Conservation (phyloP, 1,139 yeast genomes). For the Nakaseomyces bracarensis region DNA sequence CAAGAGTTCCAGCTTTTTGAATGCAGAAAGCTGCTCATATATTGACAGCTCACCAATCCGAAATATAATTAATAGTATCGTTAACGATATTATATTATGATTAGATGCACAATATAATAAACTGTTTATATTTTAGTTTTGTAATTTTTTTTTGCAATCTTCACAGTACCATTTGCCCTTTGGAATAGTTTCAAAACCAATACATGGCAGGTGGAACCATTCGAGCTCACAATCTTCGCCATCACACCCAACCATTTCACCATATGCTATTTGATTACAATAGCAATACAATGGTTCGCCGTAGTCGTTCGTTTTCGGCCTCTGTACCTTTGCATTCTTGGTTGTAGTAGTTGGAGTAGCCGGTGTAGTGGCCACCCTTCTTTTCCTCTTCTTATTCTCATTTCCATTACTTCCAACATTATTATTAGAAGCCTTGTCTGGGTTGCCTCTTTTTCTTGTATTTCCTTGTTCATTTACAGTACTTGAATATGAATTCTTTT, state of each 20-base stretch:
- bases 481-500: conserved; percentile 10
- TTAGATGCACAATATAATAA: too few relatives aligned
- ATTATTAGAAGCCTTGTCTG: conserved; percentile 1
- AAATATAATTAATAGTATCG: too few relatives aligned
- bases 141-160: conserved; percentile 45
- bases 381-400: conserved; percentile 11
- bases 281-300: conserved; percentile 81
- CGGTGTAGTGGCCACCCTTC: conserved; percentile 13
- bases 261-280: conserved; percentile 93
- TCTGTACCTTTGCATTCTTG: conserved; percentile 8
- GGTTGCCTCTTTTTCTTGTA: conserved; percentile 6
- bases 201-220: conserved; percentile 97
- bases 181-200: conserved; percentile 83
- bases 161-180: conserved; percentile 97
- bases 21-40: too few relatives aligned
- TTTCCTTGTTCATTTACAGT: conserved; percentile 10
- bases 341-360: conserved; percentile 5
- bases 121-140: too few relatives aligned
- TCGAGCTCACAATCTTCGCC: conserved; percentile 88
- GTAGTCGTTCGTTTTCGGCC: conserved; percentile 28
- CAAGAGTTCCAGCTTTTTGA: too few relatives aligned
- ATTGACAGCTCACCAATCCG: too few relatives aligned
- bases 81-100: too few relatives aligned
- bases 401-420: conserved; percentile 15
- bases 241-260: conserved; percentile 98